Percentiles rank a stretch among this genome's conserved stretches.
Conservation (phyloP, 306 rosid species). For the Hylodesmum podocarpum region DNA sequence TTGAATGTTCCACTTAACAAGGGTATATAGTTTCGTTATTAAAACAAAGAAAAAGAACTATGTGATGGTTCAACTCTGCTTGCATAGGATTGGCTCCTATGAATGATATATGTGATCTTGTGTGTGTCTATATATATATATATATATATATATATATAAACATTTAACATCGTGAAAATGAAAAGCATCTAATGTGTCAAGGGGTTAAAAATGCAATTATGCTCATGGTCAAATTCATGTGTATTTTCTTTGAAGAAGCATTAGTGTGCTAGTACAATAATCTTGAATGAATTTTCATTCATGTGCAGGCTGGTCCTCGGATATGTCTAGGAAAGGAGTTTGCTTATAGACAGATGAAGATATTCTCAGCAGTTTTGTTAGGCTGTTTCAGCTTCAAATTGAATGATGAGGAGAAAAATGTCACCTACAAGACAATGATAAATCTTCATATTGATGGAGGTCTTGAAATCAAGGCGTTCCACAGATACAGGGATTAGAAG, state of each 20-base stretch:
- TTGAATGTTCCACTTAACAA: too few species aligned
- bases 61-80: too few species aligned
- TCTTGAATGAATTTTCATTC: neutral
- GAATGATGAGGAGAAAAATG: constrained; percentile 56
- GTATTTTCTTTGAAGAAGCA: neutral
- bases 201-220: neutral
- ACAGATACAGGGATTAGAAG: constrained; percentile 36
- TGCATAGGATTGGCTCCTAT: too few species aligned
- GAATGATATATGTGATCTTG: too few species aligned
- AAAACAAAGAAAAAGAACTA: too few species aligned
- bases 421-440: constrained; percentile 73
- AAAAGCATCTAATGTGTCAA: neutral
- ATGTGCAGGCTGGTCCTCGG: constrained; percentile 76
- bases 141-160: too few species aligned
- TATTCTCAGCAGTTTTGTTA: constrained; percentile 59
- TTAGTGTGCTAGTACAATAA: neutral
- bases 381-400: constrained; percentile 57
- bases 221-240: neutral
- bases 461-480: constrained; percentile 55
- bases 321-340: constrained; percentile 89
- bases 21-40: too few species aligned
- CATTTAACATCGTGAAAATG: neutral
- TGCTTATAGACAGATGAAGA: constrained; percentile 89
- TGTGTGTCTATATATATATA: too few species aligned
- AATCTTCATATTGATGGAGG: constrained; percentile 81